Evolutionary conservation across 2,329 filamentous ascomycete genomes (phyloP), one percentile per base, ranked within the genome.

Genomic region (Trichoderma breve): DNA sequence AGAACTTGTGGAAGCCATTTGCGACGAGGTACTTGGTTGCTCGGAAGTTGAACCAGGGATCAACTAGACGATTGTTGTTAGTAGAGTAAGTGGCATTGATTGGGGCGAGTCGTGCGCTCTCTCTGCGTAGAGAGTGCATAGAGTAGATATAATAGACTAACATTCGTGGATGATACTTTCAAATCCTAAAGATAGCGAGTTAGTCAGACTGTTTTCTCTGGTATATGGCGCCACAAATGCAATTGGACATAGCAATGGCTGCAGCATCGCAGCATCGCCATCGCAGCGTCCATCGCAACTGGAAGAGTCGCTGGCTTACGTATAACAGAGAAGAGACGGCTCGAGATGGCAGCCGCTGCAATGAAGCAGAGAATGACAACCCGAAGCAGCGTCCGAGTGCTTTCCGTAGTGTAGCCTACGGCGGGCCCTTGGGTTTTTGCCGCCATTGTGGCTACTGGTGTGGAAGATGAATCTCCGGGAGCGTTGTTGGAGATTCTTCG

Each of bases 141-240:
- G 28, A 28, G 57, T 60, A n/a, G n/a, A n/a, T n/a, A 8, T 60
- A 21, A 69, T 24, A 24, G 21, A 92, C 94, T 84, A 82, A 98
- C 96, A 99, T 88, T 99, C 96, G 88, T 99, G 96, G 80, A 99
- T 99, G 80, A 99, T 99, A 85, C 94, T 97, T 85, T 99, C 96
- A 81, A 99, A 99, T 77, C 93, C 93, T 95, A 78, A 32, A 55
- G 71, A 63, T 73, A 32, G 26, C 24, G 36, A n/a, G 76, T 84
- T 81, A 83, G 82, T 75, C 76, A 65, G 21, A 4, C 47, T 53
- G 47, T 24, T 62, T 72, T 6, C 2, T 34, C 62, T 68, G 6
- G 21, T 57, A 64, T 28, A 5, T 12, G 14, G 7, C n/a, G 34
- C 14, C 36, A 15, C 53, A 53, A 51, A 14, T 60, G 71, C 65